These are phyloP conservation scores for Phaeosphaeriaceae sp. DNA, from an alignment of 2,329 filamentous ascomycete species.

Conservation along the genomic window DNA sequence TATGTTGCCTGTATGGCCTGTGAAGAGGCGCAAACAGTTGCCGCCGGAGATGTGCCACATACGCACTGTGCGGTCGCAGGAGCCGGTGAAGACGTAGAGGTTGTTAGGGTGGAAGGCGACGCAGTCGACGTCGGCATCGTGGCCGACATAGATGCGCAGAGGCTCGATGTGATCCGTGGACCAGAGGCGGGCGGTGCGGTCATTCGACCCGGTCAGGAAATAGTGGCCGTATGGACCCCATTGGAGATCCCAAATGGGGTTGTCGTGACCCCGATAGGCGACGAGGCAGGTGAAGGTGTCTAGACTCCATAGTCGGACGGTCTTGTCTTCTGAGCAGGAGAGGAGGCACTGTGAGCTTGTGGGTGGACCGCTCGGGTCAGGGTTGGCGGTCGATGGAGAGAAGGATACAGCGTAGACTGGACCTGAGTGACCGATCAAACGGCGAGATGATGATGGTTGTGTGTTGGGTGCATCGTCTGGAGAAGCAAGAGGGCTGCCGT, in stretches of 20 bases:
- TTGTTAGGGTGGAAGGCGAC: constrained; percentile 96
- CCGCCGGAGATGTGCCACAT: constrained; percentile 97
- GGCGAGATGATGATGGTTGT: constrained; percentile 71
- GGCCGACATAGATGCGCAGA: constrained; percentile 85
- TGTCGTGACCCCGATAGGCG: constrained; percentile 91
- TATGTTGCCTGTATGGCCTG: constrained; percentile 87
- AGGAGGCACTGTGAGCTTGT: constrained; percentile 78
- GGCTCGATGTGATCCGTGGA: constrained; percentile 91
- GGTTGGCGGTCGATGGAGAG: constrained; percentile 69
- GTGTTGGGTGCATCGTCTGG: constrained; percentile 62
- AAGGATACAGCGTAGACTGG: constrained; percentile 91
- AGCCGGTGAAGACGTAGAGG: constrained; percentile 90
- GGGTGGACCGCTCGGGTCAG: constrained; percentile 57
- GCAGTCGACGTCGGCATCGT: constrained; percentile 90
- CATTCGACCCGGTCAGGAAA: constrained; percentile 85
- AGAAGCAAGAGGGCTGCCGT: constrained; percentile 80
- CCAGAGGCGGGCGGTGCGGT: constrained; percentile 91
- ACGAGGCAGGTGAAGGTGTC: constrained; percentile 93
- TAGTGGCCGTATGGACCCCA: constrained; percentile 97
- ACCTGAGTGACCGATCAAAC: constrained; percentile 84
- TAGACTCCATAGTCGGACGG: constrained; percentile 89
- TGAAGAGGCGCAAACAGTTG: constrained; percentile 87
- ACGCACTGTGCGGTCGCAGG: constrained; percentile 89
- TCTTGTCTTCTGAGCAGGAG: constrained; percentile 86
- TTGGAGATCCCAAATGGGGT: constrained; percentile 83